phyloP scores from a whole-genome alignment of 2,329 filamentous ascomycete species.

The Hymenoscyphus fraxineus region DNA sequence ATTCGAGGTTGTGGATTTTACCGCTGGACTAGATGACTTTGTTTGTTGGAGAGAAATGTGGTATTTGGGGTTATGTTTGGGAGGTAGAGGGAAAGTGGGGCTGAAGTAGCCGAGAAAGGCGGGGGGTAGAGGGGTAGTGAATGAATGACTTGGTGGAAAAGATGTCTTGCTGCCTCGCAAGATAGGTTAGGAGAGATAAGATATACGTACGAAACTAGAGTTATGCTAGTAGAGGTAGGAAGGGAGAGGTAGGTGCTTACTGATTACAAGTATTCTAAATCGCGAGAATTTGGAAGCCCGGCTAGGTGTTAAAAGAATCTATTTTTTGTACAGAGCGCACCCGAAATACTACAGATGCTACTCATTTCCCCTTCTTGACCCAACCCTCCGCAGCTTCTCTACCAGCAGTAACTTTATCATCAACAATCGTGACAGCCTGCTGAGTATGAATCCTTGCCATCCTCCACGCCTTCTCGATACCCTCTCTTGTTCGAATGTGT shows the following conservation, averaged over 20 bases:
- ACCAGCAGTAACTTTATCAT: slow-evolving; percentile 73
- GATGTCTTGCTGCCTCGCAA: too few relatives aligned
- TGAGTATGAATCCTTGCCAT: slow-evolving; percentile 72
- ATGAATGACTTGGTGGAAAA: too few relatives aligned
- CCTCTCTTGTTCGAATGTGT: slow-evolving; percentile 68
- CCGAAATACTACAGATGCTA: slow-evolving; percentile 4
- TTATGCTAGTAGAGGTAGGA: background rate
- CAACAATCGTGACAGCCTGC: slow-evolving; percentile 67
- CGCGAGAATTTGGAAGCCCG: background rate
- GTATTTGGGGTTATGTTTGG: too few relatives aligned
- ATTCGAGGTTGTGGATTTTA: too few relatives aligned
- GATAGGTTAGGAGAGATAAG: too few relatives aligned
- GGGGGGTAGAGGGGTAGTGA: too few relatives aligned
- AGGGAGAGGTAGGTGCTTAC: background rate
- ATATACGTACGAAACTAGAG: background rate
- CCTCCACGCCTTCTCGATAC: slow-evolving; percentile 64
- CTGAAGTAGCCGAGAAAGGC: too few relatives aligned
- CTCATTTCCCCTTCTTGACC: slow-evolving; percentile 72
- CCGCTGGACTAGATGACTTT: too few relatives aligned
- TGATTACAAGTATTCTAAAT: background rate
- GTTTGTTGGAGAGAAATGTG: too few relatives aligned
- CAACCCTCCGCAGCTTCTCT: slow-evolving; percentile 79
- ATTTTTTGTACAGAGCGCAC: slow-evolving; percentile 24
- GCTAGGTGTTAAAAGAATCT: slow-evolving; percentile 10
- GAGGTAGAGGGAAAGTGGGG: too few relatives aligned